Conservation (phyloP, 306 rosid genomes). For the Glycyrrhiza uralensis region DNA sequence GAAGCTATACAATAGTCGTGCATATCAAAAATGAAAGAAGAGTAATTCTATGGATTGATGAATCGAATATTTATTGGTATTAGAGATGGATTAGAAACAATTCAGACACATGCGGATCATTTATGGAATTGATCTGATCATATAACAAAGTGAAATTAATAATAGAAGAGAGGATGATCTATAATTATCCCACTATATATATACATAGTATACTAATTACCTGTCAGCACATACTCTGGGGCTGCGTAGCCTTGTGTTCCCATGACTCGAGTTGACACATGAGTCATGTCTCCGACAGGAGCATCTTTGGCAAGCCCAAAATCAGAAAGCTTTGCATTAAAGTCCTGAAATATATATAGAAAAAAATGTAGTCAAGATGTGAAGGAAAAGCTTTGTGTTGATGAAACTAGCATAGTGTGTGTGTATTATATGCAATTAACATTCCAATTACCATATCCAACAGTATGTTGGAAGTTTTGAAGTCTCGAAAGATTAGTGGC, state of each 20-base stretch:
- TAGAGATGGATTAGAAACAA: no score
- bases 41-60: no score
- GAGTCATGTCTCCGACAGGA: conserved; percentile 55
- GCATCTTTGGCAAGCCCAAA: conserved; percentile 69
- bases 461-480: conserved; percentile 60
- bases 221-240: conserved; percentile 66
- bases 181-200: not conserved
- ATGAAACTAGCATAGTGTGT: not conserved
- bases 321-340: conserved; percentile 65
- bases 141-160: no score
- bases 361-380: not conserved
- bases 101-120: no score
- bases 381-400: not conserved
- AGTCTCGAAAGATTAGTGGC: conserved; percentile 59
- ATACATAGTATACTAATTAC: no score
- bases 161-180: not conserved
- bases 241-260: conserved; percentile 71
- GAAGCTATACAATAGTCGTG: not conserved
- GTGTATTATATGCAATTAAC: no score
- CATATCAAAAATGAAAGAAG: no score
- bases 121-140: no score
- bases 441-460: conserved; percentile 45
- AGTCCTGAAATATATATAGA: conserved; percentile 51
- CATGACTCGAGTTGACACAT: conserved; percentile 57
- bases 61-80: no score